Evolutionary conservation across 2,329 filamentous ascomycete species (phyloP), one percentile per base, ranked within the genome.

Genomic region (Zasmidium cellare): DNA sequence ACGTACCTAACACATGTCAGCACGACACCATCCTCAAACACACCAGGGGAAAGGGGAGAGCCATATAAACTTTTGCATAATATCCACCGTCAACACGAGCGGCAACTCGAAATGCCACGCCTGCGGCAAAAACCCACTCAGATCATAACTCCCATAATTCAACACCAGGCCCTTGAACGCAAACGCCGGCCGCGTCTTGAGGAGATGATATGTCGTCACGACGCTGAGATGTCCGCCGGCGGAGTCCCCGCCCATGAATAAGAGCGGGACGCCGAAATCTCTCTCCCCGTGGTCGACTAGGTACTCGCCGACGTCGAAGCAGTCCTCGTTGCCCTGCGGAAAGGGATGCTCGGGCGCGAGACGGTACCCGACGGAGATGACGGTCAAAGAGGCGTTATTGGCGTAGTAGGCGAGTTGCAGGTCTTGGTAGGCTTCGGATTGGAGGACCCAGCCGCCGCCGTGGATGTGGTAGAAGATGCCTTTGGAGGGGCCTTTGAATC

Each of bases 271-370:
- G 9, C 79, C 79, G 62, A 75, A 81, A 3, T 74, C 62, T 7
- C 61, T 61, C 57, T 76, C 68, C 0, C 77, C 76, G 57, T 82
- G 74, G 53, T 82, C 77, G 23, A 82, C 69, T 1, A 86, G 72
- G 69, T 80, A 82, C 57, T 82, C 79, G 0, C 77, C 83, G 3
- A 77, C 81, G 65, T 86, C 84, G 64, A 80, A 78, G 70, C 82
- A 84, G 67, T 87, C 84, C 53, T 86, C 75, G 3, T 78, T 76
- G 0, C 76, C 80, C 0, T 76, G 76, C 0, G 85, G 84, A 67
- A 79, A 86, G 0, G 83, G 82, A 63, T 85, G 58, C 66, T 87
- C 84, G 0, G 85, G 85, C 0, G 84, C 83, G 18, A 84, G 77
- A 24, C 84, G 76, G 67, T 87, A 87, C 1, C 83, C 84, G 6